Evolutionary conservation across 352 stramenopile genomes (phyloP).

Genomic region (Phytophthora capsici): DNA sequence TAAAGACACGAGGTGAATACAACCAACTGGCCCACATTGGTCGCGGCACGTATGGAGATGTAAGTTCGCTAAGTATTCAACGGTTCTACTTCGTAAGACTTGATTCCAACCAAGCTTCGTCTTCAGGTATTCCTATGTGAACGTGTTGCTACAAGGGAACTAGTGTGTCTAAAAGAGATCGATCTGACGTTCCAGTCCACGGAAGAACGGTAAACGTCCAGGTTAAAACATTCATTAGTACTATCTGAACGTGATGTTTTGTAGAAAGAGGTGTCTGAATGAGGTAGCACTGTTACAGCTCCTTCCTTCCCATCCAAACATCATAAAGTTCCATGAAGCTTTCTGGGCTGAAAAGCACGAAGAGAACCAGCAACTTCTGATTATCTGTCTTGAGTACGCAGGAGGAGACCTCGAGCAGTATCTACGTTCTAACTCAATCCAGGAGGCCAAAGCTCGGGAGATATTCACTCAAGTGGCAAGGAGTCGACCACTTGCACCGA

Average conservation of each 20-base stretch:
- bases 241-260: no score
- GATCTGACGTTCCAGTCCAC: conserved; percentile 53
- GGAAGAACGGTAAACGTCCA: conserved; percentile 42
- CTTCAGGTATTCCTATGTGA: conserved; percentile 59
- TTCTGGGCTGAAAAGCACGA: conserved; percentile 44
- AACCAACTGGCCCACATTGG: conserved; percentile 47
- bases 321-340: conserved; percentile 62
- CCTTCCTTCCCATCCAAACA: conserved; percentile 57
- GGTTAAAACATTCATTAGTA: neutral
- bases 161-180: conserved; percentile 67
- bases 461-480: conserved; percentile 85
- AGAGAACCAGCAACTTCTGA: conserved; percentile 29
- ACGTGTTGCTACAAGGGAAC: conserved; percentile 21
- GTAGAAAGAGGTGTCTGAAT: conserved; percentile 46
- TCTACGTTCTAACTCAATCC: conserved; percentile 22
- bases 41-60: conserved; percentile 59
- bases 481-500: conserved; percentile 79
- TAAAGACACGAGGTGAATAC: conserved; percentile 36
- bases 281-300: conserved; percentile 55
- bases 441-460: conserved; percentile 24
- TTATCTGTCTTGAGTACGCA: conserved; percentile 77
- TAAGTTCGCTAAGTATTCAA: conserved; percentile 24
- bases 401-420: conserved; percentile 62
- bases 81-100: neutral
- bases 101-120: neutral